Evolutionary conservation across 176 grass and related monocot species (phyloP).

Genomic region (Eragrostis nindensis): DNA sequence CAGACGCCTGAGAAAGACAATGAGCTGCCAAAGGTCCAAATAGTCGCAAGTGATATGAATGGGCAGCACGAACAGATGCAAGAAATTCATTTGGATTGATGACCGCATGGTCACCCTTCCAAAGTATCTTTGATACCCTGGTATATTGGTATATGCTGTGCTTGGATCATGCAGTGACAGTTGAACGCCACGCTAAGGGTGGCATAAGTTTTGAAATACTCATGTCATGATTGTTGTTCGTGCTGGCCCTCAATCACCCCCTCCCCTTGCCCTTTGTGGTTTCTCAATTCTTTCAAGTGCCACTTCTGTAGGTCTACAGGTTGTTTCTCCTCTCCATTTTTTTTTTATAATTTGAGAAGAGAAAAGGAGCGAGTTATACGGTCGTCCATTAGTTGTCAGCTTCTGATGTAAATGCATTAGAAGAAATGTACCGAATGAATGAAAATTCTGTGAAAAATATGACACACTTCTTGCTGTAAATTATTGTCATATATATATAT

Average conservation of each 20-base stretch:
- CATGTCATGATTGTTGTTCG: neutral
- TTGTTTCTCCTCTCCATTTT: slow-evolving; percentile 8
- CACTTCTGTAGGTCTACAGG: slow-evolving; percentile 38
- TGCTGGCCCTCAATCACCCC: neutral
- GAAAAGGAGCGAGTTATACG: slow-evolving; percentile 40
- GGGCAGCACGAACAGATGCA: slow-evolving; percentile 48
- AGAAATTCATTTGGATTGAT: slow-evolving; percentile 60
- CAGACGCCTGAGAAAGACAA: slow-evolving; percentile 27
- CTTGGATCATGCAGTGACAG: neutral
- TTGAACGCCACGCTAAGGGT: slow-evolving; percentile 26
- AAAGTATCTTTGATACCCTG: slow-evolving; percentile 12
- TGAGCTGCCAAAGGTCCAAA: slow-evolving; percentile 10
- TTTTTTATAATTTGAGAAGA: slow-evolving; percentile 43
- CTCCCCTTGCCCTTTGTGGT: neutral
- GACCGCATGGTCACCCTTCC: neutral
- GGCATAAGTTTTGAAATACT: slow-evolving; percentile 45
- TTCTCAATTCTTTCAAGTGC: slow-evolving; percentile 4
- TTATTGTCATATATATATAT: too few relatives aligned
- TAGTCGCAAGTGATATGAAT: slow-evolving; percentile 29
- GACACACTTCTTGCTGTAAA: slow-evolving; percentile 18
- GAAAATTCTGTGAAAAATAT: neutral
- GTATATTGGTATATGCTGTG: slow-evolving; percentile 11
- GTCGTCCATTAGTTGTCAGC: slow-evolving; percentile 19
- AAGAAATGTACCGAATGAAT: slow-evolving; percentile 24
- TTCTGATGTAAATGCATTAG: slow-evolving; percentile 50